Conservation (phyloP, 148 eudicot species). For the Persicaria tinctoria region DNA sequence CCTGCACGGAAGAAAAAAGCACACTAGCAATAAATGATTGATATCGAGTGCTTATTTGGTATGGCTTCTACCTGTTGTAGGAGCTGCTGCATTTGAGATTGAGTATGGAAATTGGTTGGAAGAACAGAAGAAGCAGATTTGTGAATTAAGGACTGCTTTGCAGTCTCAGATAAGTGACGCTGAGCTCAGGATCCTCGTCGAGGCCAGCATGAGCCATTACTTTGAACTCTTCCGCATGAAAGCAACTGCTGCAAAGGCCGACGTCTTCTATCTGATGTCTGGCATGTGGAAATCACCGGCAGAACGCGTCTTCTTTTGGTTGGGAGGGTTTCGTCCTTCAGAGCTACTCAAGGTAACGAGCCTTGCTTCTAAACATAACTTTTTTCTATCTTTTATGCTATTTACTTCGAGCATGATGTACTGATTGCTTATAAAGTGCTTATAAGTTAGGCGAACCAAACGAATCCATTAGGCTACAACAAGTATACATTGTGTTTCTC, state of each 20-base stretch:
- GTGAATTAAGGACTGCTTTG: conserved; percentile 59
- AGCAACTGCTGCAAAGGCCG: conserved; percentile 70
- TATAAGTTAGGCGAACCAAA: no score
- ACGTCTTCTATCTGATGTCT: conserved; percentile 74
- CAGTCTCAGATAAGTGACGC: conserved; percentile 38
- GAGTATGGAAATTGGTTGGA: conserved; percentile 86
- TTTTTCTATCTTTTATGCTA: no score
- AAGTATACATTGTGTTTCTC: background rate
- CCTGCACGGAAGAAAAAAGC: background rate
- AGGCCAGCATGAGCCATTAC: conserved; percentile 66
- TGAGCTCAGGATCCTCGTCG: conserved; percentile 59
- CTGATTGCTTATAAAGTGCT: no score
- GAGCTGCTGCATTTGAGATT: conserved; percentile 69
- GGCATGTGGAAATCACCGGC: conserved; percentile 89
- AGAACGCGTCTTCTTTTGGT: conserved; percentile 88
- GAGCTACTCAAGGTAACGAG: conserved; percentile 67
- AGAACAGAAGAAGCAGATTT: conserved; percentile 56
- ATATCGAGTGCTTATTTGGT: background rate
- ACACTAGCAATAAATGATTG: background rate
- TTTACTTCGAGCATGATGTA: no score
- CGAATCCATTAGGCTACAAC: no score
- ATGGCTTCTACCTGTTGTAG: conserved; percentile 22
- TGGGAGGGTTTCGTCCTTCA: conserved; percentile 97
- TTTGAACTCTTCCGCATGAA: conserved; percentile 66
- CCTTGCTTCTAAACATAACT: background rate